phyloP scores from a whole-genome alignment of 768 basidiomycete species.

The Mycena albidolilacea region DNA sequence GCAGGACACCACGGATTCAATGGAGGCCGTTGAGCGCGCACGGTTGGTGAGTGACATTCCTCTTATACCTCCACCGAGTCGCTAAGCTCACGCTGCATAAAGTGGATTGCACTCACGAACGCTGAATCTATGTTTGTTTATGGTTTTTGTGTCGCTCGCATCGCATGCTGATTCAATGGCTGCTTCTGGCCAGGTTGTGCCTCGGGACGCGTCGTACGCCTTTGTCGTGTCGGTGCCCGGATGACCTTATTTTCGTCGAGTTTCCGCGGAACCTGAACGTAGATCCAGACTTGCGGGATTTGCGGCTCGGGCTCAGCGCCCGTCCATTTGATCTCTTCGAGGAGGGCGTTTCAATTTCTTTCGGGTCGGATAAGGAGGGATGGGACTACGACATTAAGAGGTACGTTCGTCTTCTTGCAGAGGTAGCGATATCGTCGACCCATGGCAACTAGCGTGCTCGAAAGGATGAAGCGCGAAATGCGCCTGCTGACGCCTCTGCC shows the following conservation, averaged over 20 bases:
- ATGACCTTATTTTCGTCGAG: not conserved
- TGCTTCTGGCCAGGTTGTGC: constrained; percentile 14
- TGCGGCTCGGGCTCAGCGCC: constrained; percentile 11
- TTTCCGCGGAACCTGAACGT: constrained; percentile 7
- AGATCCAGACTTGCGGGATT: not conserved
- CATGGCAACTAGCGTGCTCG: constrained; percentile 6
- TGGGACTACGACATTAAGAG: constrained; percentile 3
- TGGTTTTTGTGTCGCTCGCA: not conserved
- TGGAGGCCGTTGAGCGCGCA: constrained; percentile 19
- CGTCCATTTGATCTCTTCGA: constrained; percentile 18
- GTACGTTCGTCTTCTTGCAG: not conserved
- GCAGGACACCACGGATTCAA: not conserved
- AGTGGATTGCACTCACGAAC: constrained; percentile 31
- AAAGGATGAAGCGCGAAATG: not conserved
- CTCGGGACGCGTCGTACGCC: constrained; percentile 18
- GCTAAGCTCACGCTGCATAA: not conserved
- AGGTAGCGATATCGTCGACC: not conserved
- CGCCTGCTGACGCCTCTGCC: constrained; percentile 21
- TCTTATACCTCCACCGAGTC: not conserved
- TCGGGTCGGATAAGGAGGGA: not conserved
- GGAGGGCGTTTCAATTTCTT: not conserved
- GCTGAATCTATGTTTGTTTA: constrained; percentile 26
- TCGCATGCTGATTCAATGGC: not conserved
- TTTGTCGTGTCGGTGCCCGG: constrained; percentile 1
- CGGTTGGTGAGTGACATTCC: constrained; percentile 15